Conservation (phyloP, 2,329 filamentous ascomycete species). For the Paecilomyces niveus region DNA sequence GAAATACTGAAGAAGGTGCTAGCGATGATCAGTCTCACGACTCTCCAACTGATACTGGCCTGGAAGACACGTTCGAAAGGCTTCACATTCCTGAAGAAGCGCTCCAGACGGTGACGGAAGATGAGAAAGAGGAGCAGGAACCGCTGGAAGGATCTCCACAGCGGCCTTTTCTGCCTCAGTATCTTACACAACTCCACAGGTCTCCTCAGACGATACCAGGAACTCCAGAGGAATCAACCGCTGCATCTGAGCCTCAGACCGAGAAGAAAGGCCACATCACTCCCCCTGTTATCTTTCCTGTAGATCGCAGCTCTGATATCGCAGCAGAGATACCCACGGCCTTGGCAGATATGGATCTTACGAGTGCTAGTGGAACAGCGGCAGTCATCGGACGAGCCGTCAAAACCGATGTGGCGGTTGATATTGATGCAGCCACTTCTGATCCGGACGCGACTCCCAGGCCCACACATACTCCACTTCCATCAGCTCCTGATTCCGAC, state of each 20-base stretch:
- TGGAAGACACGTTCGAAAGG: conserved; percentile 26
- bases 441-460: conserved; percentile 7
- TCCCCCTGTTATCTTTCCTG: conserved; percentile 18
- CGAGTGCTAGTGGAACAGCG: neutral
- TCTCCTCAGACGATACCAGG: neutral
- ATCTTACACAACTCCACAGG: conserved; percentile 2
- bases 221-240: conserved; percentile 9
- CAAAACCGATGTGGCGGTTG: neutral
- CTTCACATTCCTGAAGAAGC: conserved; percentile 29
- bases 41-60: conserved; percentile 14
- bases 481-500: neutral
- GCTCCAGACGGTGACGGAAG: conserved; percentile 20
- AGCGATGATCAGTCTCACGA: conserved; percentile 14
- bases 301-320: neutral
- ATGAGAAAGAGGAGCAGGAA: conserved; percentile 14
- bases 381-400: neutral
- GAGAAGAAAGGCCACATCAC: conserved; percentile 21
- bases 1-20: conserved; percentile 13
- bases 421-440: conserved; percentile 4
- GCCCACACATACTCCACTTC: conserved; percentile 6
- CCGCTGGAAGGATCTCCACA: conserved; percentile 5
- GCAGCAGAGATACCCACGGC: neutral
- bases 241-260: conserved; percentile 5
- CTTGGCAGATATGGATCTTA: neutral
- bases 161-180: conserved; percentile 7